Evolutionary conservation across 1,139 yeast genomes (phyloP).

Genomic region (Taphrina populina): DNA sequence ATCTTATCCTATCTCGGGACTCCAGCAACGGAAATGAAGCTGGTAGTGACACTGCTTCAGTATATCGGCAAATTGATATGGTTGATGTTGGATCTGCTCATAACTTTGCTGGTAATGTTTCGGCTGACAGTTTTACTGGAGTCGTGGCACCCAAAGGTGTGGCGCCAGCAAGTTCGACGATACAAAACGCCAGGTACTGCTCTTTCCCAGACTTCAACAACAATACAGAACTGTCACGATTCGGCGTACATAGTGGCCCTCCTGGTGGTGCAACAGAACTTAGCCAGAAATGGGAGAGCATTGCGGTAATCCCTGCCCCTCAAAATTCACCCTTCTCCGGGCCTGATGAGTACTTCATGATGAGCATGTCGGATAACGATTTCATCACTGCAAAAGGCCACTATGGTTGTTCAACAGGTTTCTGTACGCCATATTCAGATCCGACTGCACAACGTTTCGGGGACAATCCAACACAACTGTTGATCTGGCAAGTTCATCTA

Average conservation of each 20-base stretch:
- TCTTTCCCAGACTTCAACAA: not conserved
- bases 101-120: no score
- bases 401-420: not conserved
- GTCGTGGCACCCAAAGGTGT: not conserved
- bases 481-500: no score
- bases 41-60: conserved; percentile 1
- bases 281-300: no score
- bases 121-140: not conserved
- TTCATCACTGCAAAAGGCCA: not conserved
- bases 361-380: not conserved
- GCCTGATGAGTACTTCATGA: not conserved
- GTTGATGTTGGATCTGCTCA: no score
- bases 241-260: not conserved
- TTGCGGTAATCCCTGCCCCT: no score
- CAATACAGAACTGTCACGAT: not conserved
- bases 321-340: no score
- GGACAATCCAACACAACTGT: no score
- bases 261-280: not conserved
- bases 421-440: no score
- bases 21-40: not conserved
- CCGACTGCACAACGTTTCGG: no score
- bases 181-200: not conserved
- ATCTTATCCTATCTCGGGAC: no score
- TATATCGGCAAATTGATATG: not conserved
- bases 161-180: not conserved